Conservation (phyloP, 2,329 filamentous ascomycete genomes). For the Pseudogymnoascus sp. region DNA sequence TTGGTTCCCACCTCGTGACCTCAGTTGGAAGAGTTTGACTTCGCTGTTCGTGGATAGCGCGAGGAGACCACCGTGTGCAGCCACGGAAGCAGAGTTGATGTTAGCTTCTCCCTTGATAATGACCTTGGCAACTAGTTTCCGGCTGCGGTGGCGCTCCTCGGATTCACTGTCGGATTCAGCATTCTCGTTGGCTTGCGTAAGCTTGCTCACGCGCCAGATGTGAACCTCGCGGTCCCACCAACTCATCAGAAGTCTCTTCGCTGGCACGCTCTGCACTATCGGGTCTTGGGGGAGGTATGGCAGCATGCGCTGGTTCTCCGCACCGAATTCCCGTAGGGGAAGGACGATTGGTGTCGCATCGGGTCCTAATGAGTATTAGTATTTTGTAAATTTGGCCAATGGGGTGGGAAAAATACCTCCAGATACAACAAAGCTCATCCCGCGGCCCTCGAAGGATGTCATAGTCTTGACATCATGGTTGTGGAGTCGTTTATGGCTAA, state of each 20-base stretch:
- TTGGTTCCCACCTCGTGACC: conserved; percentile 40
- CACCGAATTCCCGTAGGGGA: conserved; percentile 67
- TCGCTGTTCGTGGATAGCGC: conserved; percentile 66
- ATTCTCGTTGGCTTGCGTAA: conserved; percentile 18
- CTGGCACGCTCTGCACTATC: conserved; percentile 62
- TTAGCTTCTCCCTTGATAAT: conserved; percentile 68
- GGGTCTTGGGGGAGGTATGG: conserved; percentile 76
- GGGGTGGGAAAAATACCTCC: conserved; percentile 56
- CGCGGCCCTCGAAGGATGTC: conserved; percentile 76
- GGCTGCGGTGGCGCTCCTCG: conserved; percentile 36
- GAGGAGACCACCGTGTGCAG: conserved; percentile 61
- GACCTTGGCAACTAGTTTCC: conserved; percentile 62
- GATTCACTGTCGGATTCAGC: conserved; percentile 35
- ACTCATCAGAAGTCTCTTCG: conserved; percentile 68
- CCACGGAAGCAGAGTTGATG: conserved; percentile 68
- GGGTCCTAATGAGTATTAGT: conserved; percentile 51
- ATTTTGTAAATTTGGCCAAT: conserved; percentile 11
- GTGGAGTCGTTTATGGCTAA: conserved; percentile 81
- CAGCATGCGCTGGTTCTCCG: conserved; percentile 73
- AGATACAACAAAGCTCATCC: conserved; percentile 79
- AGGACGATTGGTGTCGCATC: conserved; percentile 77
- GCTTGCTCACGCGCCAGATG: conserved; percentile 58
- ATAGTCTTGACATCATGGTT: conserved; percentile 92
- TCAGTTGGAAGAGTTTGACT: conserved; percentile 69
- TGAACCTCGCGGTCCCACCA: conserved; percentile 89